Base-by-base conservation (phyloP, 352 stramenopile species). In the Pythium utonaiense region DNA sequence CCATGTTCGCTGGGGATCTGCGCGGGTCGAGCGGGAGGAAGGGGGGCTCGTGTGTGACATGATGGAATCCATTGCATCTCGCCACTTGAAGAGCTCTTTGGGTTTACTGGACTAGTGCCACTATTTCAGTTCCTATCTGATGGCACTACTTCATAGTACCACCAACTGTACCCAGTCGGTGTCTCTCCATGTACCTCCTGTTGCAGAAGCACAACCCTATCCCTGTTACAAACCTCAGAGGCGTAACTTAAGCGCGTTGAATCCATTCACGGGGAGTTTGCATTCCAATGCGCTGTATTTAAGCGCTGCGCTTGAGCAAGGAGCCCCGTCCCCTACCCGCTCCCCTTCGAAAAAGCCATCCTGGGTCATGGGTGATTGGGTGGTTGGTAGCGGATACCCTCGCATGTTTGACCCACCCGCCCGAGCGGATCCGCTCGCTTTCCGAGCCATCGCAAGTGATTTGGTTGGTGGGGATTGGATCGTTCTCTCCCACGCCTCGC, bases 401-500 rank as follows among this genome's bases (percentile, higher is more conserved):
- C 38, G 24, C 24, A 21, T 49, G 53, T 56, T 19, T 6, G 33
- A 19, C 58, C 31, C 24, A 24, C 25, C 44, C 22, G 10, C 40
- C 7, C 17, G 44, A 66, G 53, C 33, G 47, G 47, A 55, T 62
- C 53, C 42, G 28, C 52, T 61, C 53, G 36, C 33, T 40, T 41
- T 34, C 44, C 34, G 33, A 54, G 34, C 47, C 57, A 58, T 54
- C 33, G 31, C 52, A 52, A 54, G 53, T 61, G 63, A 70, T 70
- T 70, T 70, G 63, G 63, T 70, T 70, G 63, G 63, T 70, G 63
- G 57, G 28, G 52, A 64, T 70, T 70, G 53, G 63, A 59, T 61
- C 56, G 53, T 58, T 69, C 62, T 64, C 55, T 62, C 24, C 62
- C 51, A 34, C 42, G 24, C 13, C 42, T 49, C n/a, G 21, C 17